Evolutionary conservation across 2,329 filamentous ascomycete species (phyloP), one percentile per base, ranked within the genome.

Genomic region (Colletotrichum higginsianum): DNA sequence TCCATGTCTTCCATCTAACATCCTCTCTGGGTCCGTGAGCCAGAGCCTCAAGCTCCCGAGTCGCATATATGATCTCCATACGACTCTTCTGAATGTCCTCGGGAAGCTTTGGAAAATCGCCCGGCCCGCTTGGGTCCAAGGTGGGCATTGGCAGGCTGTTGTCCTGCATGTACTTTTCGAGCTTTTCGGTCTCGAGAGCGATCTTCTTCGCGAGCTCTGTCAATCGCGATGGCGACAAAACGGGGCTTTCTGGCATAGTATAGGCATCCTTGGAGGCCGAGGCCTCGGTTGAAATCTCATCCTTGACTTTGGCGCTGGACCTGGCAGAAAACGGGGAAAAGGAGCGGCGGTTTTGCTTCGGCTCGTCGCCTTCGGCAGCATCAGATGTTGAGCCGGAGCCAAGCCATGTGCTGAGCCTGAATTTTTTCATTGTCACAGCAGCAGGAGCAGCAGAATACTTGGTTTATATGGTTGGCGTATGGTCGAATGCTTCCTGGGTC

Each of bases 1-100:
- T 85, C 87, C 85, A 88, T 64, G 85, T 81, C 62, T 84, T 82
- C 85, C 86, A 89, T 78, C 87, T 80, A 9, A 89, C 75, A n/a
- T 78, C 81, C 74, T 89, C 86, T 46, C 82, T 80, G 0, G 87
- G 87, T 0, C 87, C 87, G 26, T 85, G 82, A 18, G 86, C 83
- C 61, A 89, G 78, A 57, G 82, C 78, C 2, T 80, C 81, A 16
- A 89, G 80, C 73, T 88, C 85, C 66, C 80, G 84, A 2, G 86
- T 85, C 11, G 87, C 86, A 70, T 81, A 81, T 8, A 88, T 81
- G 61, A 89, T 81, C 66, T 85, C 83, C 65, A 83, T 81, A 42
- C 87, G 82, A 67, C 84, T 84, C 67, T 76, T 79, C 68, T 84
- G 82, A 16, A 88, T 80, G 2, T 87, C 82, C 1, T 82, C 81